Evolutionary conservation across 1,139 yeast genomes (phyloP).

Genomic region (Suhomyces kunorum): DNA sequence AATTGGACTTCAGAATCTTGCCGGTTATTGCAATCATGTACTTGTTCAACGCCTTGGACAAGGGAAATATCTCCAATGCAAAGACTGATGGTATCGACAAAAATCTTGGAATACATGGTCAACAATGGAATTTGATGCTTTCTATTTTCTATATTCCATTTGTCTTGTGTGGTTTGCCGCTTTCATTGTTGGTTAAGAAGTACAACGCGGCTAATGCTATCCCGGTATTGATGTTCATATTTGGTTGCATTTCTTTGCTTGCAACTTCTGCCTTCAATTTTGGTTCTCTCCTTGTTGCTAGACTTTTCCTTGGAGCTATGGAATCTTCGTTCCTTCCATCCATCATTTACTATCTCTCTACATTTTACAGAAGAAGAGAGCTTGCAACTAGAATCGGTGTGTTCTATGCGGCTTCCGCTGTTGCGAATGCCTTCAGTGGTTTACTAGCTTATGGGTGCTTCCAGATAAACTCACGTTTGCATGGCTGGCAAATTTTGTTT

Average conservation of each 20-base stretch:
- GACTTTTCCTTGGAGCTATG: slow-evolving; percentile 26
- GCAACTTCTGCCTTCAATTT: slow-evolving; percentile 21
- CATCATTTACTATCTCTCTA: slow-evolving; percentile 24
- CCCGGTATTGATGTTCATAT: slow-evolving; percentile 24
- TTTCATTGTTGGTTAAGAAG: slow-evolving; percentile 22
- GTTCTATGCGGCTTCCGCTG: slow-evolving; percentile 25
- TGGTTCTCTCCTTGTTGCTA: slow-evolving; percentile 22
- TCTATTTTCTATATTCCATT: slow-evolving; percentile 27
- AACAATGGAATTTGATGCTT: slow-evolving; percentile 27
- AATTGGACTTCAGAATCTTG: slow-evolving; percentile 36
- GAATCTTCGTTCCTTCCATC: slow-evolving; percentile 26
- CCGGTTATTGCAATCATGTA: slow-evolving; percentile 32
- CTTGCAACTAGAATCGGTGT: slow-evolving; percentile 23
- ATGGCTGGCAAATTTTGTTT: slow-evolving; percentile 29
- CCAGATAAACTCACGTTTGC: slow-evolving; percentile 24
- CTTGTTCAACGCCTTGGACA: slow-evolving; percentile 32
- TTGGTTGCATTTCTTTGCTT: slow-evolving; percentile 22
- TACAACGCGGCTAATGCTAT: slow-evolving; percentile 25
- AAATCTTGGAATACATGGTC: slow-evolving; percentile 22
- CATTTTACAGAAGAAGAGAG: slow-evolving; percentile 24
- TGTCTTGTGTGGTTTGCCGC: slow-evolving; percentile 24
- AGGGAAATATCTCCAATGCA: slow-evolving; percentile 26
- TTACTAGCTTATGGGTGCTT: slow-evolving; percentile 25
- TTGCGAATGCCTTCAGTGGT: slow-evolving; percentile 27
- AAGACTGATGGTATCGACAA: slow-evolving; percentile 25